These are phyloP conservation scores for Yamadazyma pseudoaaseri DNA, from an alignment of 1,139 yeast genomes.

Conservation along the genomic window DNA sequence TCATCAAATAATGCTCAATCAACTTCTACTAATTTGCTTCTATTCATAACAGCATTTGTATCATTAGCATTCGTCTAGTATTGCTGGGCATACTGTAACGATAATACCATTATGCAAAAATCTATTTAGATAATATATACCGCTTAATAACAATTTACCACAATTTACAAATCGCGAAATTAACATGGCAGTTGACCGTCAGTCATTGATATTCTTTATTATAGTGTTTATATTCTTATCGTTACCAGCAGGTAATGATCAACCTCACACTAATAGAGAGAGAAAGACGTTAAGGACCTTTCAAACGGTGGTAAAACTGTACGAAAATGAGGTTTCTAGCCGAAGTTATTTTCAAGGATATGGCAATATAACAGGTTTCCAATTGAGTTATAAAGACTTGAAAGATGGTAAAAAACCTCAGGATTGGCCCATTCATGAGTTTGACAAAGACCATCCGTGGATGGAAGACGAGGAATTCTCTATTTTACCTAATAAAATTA, in stretches of 20 bases:
- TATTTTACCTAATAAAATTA: slow-evolving; percentile 59
- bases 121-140: slow-evolving; percentile 1
- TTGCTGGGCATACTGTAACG: slow-evolving; percentile 20
- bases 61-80: slow-evolving; percentile 12
- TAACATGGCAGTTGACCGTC: slow-evolving; percentile 35
- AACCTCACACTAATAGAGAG: slow-evolving; percentile 29
- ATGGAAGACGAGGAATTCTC: slow-evolving; percentile 52
- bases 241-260: slow-evolving; percentile 30
- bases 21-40: slow-evolving; percentile 1
- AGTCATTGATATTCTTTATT: slow-evolving; percentile 36
- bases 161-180: background rate
- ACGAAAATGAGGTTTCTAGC: slow-evolving; percentile 31
- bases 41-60: slow-evolving; percentile 10
- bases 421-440: slow-evolving; percentile 58
- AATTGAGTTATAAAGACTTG: slow-evolving; percentile 59
- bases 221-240: slow-evolving; percentile 37
- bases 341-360: slow-evolving; percentile 54
- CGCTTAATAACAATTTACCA: background rate
- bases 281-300: slow-evolving; percentile 26
- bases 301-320: slow-evolving; percentile 30
- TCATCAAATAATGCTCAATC: slow-evolving; percentile 1
- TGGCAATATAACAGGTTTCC: slow-evolving; percentile 74
- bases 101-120: slow-evolving; percentile 4
- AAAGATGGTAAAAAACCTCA: slow-evolving; percentile 39
- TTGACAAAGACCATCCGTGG: slow-evolving; percentile 46